phyloP scores from a whole-genome alignment of 805 yeast genomes.

The Candida nemodendra region DNA sequence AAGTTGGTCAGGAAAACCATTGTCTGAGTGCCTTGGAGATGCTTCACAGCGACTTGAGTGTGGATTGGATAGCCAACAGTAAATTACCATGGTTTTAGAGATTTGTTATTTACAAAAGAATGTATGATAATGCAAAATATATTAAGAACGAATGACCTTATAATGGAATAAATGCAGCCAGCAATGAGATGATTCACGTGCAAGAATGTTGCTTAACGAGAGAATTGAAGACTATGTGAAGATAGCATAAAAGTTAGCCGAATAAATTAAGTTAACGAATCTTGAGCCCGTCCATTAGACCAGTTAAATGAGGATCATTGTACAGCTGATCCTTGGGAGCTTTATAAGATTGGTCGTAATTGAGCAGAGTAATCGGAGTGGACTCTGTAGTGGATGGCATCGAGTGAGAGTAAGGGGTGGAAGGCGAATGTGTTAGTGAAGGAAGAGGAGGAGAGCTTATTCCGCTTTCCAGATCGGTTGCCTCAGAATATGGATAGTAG shows the following conservation, averaged over 20 bases:
- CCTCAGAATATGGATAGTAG: not conserved
- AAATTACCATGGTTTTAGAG: conserved; percentile 29
- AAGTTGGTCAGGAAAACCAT: conserved; percentile 14
- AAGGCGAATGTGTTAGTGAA: conserved; percentile 10
- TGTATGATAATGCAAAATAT: not conserved
- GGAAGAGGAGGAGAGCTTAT: conserved; percentile 7
- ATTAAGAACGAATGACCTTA: not conserved
- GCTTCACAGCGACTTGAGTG: conserved; percentile 10
- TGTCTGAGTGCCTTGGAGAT: conserved; percentile 23
- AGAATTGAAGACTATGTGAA: too few relatives aligned
- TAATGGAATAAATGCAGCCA: not conserved
- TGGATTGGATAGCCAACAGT: conserved; percentile 27
- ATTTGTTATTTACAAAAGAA: not conserved
- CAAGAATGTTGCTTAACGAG: not conserved
- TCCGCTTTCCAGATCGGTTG: conserved; percentile 11
- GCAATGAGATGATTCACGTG: not conserved
- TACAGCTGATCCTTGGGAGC: not conserved
- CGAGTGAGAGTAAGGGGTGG: conserved; percentile 7
- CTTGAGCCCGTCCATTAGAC: conserved; percentile 20
- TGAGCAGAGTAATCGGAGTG: conserved; percentile 10
- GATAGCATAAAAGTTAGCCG: too few relatives aligned
- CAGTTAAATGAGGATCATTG: conserved; percentile 7
- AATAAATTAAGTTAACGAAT: conserved; percentile 14
- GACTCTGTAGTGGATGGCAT: conserved; percentile 10
- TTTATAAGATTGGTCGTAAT: conserved; percentile 15